Evolutionary conservation across 306 rosid species (phyloP), one percentile per base, ranked within the genome.

Genomic region (Vachellia pachyceras): DNA sequence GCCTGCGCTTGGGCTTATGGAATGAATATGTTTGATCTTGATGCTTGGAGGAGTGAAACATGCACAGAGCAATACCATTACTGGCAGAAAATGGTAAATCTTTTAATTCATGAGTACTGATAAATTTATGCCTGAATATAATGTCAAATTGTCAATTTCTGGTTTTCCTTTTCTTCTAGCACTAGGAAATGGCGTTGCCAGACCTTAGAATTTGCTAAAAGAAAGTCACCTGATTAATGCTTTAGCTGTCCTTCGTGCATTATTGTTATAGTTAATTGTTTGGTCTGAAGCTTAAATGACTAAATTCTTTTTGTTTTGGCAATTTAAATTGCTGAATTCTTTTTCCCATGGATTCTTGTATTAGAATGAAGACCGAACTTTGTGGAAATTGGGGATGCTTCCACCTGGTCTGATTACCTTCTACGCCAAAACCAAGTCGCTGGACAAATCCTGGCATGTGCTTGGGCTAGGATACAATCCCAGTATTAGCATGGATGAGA

Each of bases 391-490:
- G 6, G 94, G 97, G 82, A 88, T 92, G 8, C 89, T 90, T 69
- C 80, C 99, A 6, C 94, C 97, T 6, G 97, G 97, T 78, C 83
- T 96, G 89, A 85, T 96, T 84, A 93, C 97, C 78, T 96, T 93
- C 86, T 93, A 93, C 90, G 86, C 98, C 17, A 75, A 89, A 70
- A 93, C 98, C 45, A 96, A 93, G 89, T 92, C 98, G 37, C 76
- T 96, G 84, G 98, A 96, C 88, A 96, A 92, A 89, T 91, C 98
- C 49, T 96, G 99, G 99, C 99, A 96, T 42, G 99, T 96, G 49
- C 99, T 89, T n/a, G 99, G 98, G 39, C 89, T 96, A 64, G 98
- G 99, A 42, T 96, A 91, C 90, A 96, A 96, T 84, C 99, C 99
- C 65, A 90, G 99, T 77, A 93, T 96, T 67, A 93, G 99, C 91